Evolutionary conservation across 192 early-diverging fungal species (phyloP), one percentile per base, ranked within the genome.

Genomic region (Rhizophagus sp.): DNA sequence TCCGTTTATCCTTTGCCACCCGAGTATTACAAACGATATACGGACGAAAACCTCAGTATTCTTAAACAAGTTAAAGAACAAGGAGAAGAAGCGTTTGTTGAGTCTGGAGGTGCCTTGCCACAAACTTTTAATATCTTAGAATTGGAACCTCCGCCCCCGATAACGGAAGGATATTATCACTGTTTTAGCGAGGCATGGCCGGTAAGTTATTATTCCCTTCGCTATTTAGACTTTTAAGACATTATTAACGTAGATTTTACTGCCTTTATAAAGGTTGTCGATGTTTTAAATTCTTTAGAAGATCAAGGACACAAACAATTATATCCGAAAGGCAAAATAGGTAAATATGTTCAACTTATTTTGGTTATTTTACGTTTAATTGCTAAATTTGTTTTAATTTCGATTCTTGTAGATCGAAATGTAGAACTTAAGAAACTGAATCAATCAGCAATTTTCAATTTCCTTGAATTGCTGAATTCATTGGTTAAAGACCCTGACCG

Each of bases 121-220:
- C 27, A 15, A 73, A 74, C 75, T 39, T 87, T 87, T 44, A 73
- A 83, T 30, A 68, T 84, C 19, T 57, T 89, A 3, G 88, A 86
- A 41, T 89, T 92, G 11, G 85, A 88, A 34, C 91, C 92, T 39
- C 86, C 89, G 57, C 84, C 85, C 69, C 87, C 89, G 4, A 85
- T 89, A 22, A 67, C 82, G 4, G 82, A 85, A 10, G 91, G 89
- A 36, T 79, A 82, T 1, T 94, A 93, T 67, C 79, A 82, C 52
- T 79, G 88, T 34, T 94, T 94, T 90, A 91, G 89, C n/a, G 89
- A 89, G n/a, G 64, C 82, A 57, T 94, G 91, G 91, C 90, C 88
- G 63, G 92, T 91, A 87, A 81, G 64, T 65, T 68, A 57, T 3
- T 25, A 17, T 4, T n/a, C 41, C 2, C 11, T 25, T 34, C 12